Conservation (phyloP, 2,329 filamentous ascomycete genomes). For the Neonectria ditissima region DNA sequence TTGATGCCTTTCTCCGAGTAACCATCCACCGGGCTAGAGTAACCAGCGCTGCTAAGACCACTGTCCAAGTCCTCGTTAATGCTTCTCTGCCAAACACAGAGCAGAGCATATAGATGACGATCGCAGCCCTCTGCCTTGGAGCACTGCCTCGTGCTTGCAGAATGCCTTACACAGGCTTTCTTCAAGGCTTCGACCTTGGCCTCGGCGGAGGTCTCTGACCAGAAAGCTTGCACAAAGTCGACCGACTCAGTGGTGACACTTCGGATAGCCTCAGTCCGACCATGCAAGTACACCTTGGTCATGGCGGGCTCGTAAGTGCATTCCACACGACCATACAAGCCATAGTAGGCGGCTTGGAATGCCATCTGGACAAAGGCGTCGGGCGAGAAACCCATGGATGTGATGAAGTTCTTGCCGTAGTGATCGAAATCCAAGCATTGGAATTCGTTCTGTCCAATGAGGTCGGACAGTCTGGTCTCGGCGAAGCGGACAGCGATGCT, state of each 20-base stretch:
- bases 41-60: slow-evolving; percentile 69
- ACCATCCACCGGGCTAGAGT: slow-evolving; percentile 69
- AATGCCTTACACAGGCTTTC: slow-evolving; percentile 86
- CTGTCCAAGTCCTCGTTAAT: slow-evolving; percentile 75
- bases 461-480: slow-evolving; percentile 91
- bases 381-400: slow-evolving; percentile 94
- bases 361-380: slow-evolving; percentile 99
- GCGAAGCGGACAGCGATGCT: slow-evolving; percentile 93
- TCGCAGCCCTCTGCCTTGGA: slow-evolving; percentile 93
- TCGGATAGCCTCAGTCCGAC: slow-evolving; percentile 92
- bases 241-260: slow-evolving; percentile 85
- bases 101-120: slow-evolving; percentile 91
- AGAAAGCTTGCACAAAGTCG: slow-evolving; percentile 94
- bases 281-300: slow-evolving; percentile 95
- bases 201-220: slow-evolving; percentile 87
- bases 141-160: slow-evolving; percentile 82
- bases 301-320: slow-evolving; percentile 98
- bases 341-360: slow-evolving; percentile 98
- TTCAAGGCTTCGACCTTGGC: slow-evolving; percentile 88
- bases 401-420: slow-evolving; percentile 98
- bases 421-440: slow-evolving; percentile 87
- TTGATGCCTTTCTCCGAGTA: slow-evolving; percentile 59
- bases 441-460: slow-evolving; percentile 98
- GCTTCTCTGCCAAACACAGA: slow-evolving; percentile 92
- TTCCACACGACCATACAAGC: slow-evolving; percentile 91